Percentiles rank a stretch among this genome's conserved stretches.
Evolutionary conservation across 2,329 filamentous ascomycete species (phyloP).

Genomic region (Botryotinia convoluta): DNA sequence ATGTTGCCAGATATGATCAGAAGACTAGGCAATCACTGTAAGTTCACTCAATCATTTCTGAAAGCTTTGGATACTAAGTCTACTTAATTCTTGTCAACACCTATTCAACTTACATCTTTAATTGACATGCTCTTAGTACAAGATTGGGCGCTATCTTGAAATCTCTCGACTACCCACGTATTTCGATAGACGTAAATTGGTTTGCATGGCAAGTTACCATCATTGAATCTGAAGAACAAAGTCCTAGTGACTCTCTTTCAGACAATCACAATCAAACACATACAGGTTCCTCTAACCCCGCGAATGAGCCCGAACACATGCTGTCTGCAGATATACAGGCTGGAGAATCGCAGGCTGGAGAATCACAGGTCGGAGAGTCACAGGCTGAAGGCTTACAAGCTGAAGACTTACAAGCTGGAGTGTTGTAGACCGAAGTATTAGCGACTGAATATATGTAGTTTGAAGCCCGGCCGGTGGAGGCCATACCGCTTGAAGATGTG

Average conservation of each 20-base stretch:
- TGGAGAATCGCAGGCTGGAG: background rate
- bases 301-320: background rate
- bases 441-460: background rate
- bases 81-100: background rate
- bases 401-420: background rate
- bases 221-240: background rate
- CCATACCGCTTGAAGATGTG: too few relatives aligned
- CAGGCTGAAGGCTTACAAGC: background rate
- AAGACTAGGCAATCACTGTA: background rate
- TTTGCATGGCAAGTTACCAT: background rate
- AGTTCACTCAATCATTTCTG: too few relatives aligned
- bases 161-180: too few relatives aligned
- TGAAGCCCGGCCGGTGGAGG: background rate
- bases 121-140: background rate
- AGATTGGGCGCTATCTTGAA: background rate
- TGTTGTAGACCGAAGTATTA: background rate
- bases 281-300: background rate
- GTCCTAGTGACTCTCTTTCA: too few relatives aligned
- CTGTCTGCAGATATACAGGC: background rate
- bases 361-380: too few relatives aligned
- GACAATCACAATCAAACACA: background rate
- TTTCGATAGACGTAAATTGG: accelerated
- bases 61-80: too few relatives aligned
- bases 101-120: background rate
- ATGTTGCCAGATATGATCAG: background rate